Evolutionary conservation across 2,329 filamentous ascomycete genomes (phyloP).

Genomic region (Cladosporium sphaerospermum): DNA sequence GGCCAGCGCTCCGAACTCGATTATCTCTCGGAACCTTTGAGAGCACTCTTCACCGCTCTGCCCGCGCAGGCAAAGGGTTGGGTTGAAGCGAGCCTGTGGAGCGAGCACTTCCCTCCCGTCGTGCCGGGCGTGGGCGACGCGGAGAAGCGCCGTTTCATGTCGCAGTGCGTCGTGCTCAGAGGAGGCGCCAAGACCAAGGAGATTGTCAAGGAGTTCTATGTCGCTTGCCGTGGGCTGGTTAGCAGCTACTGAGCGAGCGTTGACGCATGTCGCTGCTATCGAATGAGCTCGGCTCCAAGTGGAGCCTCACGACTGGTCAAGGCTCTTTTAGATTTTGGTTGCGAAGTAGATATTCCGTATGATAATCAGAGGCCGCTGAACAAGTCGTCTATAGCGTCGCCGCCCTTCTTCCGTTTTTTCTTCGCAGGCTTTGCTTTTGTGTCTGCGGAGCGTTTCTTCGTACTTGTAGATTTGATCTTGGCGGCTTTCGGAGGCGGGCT

Average conservation of each 20-base stretch:
- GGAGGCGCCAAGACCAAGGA: constrained; percentile 58
- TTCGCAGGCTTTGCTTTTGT: constrained; percentile 36
- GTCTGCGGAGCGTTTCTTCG: constrained; percentile 10
- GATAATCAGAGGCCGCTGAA: constrained; percentile 50
- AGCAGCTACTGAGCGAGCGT: constrained; percentile 13
- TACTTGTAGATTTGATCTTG: constrained; percentile 2
- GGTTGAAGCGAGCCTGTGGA: constrained; percentile 53
- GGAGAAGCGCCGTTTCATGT: constrained; percentile 59
- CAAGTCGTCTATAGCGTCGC: constrained; percentile 66
- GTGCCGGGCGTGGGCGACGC: constrained; percentile 52
- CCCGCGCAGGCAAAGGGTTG: constrained; percentile 23
- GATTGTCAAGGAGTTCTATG: constrained; percentile 66
- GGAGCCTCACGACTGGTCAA: neutral
- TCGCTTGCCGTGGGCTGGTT: constrained; percentile 52
- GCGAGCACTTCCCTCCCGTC: constrained; percentile 44
- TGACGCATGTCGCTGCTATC: too few species aligned
- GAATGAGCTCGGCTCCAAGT: too few species aligned
- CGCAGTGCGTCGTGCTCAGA: constrained; percentile 60
- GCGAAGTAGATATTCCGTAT: neutral
- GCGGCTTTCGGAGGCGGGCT: neutral
- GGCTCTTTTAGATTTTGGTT: neutral
- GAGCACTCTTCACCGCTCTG: constrained; percentile 47
- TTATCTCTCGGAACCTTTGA: constrained; percentile 62
- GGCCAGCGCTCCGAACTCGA: constrained; percentile 68
- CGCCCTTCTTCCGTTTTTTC: constrained; percentile 52